phyloP scores from a whole-genome alignment of 352 stramenopile genomes.

The Elongisporangium prolatum region DNA sequence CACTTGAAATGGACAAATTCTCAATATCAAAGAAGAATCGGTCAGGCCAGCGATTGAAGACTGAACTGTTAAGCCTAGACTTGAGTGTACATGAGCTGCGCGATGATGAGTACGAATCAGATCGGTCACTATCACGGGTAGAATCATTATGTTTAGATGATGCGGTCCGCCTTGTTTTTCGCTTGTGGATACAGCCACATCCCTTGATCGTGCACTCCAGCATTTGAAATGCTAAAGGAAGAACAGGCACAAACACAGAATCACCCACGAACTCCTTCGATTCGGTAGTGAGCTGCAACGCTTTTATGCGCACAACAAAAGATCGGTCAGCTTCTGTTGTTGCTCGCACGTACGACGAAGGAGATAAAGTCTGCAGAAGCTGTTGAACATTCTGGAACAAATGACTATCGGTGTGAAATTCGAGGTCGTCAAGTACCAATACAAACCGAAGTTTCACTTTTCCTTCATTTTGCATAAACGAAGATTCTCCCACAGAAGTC shows the following conservation, averaged over 20 bases:
- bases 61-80: background rate
- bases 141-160: background rate
- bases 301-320: conserved; percentile 23
- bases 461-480: background rate
- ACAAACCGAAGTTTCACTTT: conserved; percentile 28
- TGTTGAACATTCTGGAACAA: conserved; percentile 29
- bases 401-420: conserved; percentile 38
- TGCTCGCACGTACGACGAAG: background rate
- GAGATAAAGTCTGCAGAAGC: conserved; percentile 9
- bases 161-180: background rate
- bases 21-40: conserved; percentile 39
- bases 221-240: conserved; percentile 67
- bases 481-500: background rate
- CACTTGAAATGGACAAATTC: conserved; percentile 16
- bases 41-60: conserved; percentile 21
- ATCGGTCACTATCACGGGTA: background rate
- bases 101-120: background rate
- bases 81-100: background rate
- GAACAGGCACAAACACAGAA: conserved; percentile 54
- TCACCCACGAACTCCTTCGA: conserved; percentile 58
- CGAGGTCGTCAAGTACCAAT: conserved; percentile 45
- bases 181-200: conserved; percentile 36
- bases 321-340: conserved; percentile 9
- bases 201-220: conserved; percentile 60
- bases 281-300: conserved; percentile 53